Base-by-base conservation (phyloP, 2,329 filamentous ascomycete species). In the Colletotrichum shisoi region DNA sequence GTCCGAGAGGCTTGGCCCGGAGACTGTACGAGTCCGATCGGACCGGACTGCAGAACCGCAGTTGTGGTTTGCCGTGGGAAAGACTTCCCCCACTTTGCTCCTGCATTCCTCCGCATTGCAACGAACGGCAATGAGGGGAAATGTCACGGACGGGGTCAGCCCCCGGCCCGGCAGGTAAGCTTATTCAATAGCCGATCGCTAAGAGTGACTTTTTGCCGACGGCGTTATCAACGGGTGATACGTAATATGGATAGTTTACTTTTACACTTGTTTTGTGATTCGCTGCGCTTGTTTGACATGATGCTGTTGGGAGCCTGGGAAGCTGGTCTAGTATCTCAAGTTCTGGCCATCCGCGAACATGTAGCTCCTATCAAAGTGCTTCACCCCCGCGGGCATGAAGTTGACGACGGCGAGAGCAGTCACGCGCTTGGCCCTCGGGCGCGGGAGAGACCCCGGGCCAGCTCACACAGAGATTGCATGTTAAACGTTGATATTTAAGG, bases 101-200 rank as follows among this genome's bases (percentile, higher is more conserved):
- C 39, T 45, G 54, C 53, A 19, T 13, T 9, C 45, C 54, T 59
- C 37, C 52, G 34, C 52, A 40, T 19, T n/a, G 39, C 39, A 27
- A 12, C 37, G 42, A 39, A 49, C 21, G 31, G 19, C 15, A 17
- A 3, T 42, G 48, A 52, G 62, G 46, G 54, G 62, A 63, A 52
- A 39, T 39, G 45, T 44, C 58, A 53, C 53, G 62, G 54, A 31
- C 27, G 54, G 54, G 48, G 39, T 31, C 27, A 13, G 13, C 34
- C 62, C 56, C 46, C 34, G 54, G 54, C 56, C 46, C 34, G 54
- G 54, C 39, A 52, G 39, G 60, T 63, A 63, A 59, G 62, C 62
- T 59, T 59, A 59, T 59, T 5, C 46, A 53, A 46, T 40, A 59
- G 54, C 62, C 62, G 62, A 63, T 63, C 46, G 15, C 15, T 12